A percentile compares a stretch with the other conserved stretches of the same genome.
Conservation (phyloP, 1,139 yeast species). For the Hansenula lynferdii region DNA sequence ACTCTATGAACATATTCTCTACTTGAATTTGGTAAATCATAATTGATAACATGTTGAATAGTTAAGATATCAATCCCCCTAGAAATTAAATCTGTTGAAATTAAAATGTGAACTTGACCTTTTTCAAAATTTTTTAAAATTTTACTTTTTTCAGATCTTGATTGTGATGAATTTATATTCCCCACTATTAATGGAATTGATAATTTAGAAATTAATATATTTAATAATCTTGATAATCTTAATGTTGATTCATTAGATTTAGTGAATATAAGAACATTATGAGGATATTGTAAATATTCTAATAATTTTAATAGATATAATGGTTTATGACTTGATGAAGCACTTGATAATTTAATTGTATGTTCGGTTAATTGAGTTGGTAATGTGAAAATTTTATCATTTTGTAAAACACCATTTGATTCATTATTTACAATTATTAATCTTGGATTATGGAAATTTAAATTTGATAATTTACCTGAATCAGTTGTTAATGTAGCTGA, state of each 20-base stretch:
- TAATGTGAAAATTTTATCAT: conserved; percentile 45
- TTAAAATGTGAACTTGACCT: conserved; percentile 49
- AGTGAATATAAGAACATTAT: conserved; percentile 60
- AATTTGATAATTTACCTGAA: conserved; percentile 74
- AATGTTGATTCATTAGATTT: conserved; percentile 86
- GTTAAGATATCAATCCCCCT: conserved; percentile 85
- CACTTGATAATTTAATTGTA: conserved; percentile 44
- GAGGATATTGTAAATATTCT: conserved; percentile 22
- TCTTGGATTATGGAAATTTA: conserved; percentile 65
- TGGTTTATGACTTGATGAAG: conserved; percentile 69
- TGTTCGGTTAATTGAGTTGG: conserved; percentile 54
- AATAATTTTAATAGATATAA: conserved; percentile 59
- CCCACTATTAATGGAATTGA: conserved; percentile 18
- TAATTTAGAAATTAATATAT: conserved; percentile 35
- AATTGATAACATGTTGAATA: conserved; percentile 75
- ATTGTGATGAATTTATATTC: conserved; percentile 32
- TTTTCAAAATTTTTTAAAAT: conserved; percentile 52
- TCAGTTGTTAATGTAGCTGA: conserved; percentile 95
- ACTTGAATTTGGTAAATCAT: conserved; percentile 84
- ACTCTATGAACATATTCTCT: conserved; percentile 94
- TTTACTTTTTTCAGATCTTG: conserved; percentile 39
- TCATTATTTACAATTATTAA: conserved; percentile 66
- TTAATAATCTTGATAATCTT: conserved; percentile 60
- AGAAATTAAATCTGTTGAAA: conserved; percentile 90
- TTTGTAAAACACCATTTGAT: conserved; percentile 34